Base-by-base conservation (phyloP, 768 basidiomycete species). In the Boletus subcaerulescens region DNA sequence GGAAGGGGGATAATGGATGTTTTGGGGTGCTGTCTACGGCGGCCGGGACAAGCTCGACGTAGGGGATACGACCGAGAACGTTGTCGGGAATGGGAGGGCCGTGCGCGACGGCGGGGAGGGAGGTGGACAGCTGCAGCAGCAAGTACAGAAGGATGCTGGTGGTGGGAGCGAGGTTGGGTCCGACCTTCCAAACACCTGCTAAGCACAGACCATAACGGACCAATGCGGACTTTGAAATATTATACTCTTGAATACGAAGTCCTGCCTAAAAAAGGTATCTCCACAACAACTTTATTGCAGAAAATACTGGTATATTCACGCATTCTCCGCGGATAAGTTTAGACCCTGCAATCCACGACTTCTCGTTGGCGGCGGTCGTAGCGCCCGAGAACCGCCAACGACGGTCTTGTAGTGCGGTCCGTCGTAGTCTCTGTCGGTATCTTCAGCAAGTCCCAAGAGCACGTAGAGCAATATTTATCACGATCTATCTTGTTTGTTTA, bases 121-220 rank as follows among this genome's bases (percentile, higher is more conserved):
- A 69, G 60, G 45, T 63, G 69, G 69, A 71, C 71, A 33, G 57
- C 55, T 38, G 53, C 54, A 52, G 43, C 57, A 63, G 56, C 69
- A 65, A 71, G 60, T 55, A 58, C 64, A 67, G 71, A 68, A 68
- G 66, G 68, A 76, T 75, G 70, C 74, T 76, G 78, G 77, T 80
- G 78, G 82, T 79, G 79, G 81, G 78, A 76, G 78, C 75, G 78
- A 79, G 77, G 74, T 76, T 76, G 74, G 71, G 71, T 63, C 70
- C 73, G 73, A 74, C 74, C 75, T 72, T 70, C 70, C 65, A 67
- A 70, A 72, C 65, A 62, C 68, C 67, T 67, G 69, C 66, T 69
- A 71, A 71, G 68, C 68, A 69, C 68, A 69, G 69, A 69, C 68
- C 68, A 71, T 64, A 68, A 71, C 68, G 52, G 64, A 69, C 64